Percentiles rank a stretch among this genome's conserved stretches.
phyloP scores from a whole-genome alignment of 257 asterid genomes.

The Forsythia viridissima region DNA sequence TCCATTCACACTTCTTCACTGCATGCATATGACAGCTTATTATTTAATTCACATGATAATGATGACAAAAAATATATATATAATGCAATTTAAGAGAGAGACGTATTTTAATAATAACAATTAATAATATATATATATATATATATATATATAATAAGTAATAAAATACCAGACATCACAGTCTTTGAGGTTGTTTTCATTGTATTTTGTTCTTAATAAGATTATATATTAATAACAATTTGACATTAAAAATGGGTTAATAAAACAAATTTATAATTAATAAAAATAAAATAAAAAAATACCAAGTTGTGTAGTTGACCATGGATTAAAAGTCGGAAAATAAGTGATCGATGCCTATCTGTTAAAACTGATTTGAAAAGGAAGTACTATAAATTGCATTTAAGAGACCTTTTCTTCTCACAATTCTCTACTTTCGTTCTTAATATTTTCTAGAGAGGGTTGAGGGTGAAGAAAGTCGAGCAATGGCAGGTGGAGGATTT shows the following conservation, averaged over 20 bases:
- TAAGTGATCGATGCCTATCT: neutral
- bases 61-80: neutral
- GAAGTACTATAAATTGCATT: neutral
- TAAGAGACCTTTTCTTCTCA: too few species aligned
- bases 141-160: too few species aligned
- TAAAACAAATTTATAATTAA: neutral
- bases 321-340: neutral
- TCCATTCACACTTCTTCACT: neutral
- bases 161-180: neutral
- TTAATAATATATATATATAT: too few species aligned
- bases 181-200: neutral
- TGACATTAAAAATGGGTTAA: neutral
- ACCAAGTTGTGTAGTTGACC: neutral
- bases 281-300: neutral
- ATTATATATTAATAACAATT: neutral
- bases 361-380: neutral
- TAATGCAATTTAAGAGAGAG: too few species aligned
- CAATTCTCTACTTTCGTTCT: too few species aligned
- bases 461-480: neutral
- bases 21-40: neutral
- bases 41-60: neutral
- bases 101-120: too few species aligned
- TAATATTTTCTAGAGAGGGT: neutral
- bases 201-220: neutral
- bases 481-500: constrained; percentile 69